Base-by-base conservation (phyloP, 75 land plant genomes). In the Selaginella tamariscina region DNA sequence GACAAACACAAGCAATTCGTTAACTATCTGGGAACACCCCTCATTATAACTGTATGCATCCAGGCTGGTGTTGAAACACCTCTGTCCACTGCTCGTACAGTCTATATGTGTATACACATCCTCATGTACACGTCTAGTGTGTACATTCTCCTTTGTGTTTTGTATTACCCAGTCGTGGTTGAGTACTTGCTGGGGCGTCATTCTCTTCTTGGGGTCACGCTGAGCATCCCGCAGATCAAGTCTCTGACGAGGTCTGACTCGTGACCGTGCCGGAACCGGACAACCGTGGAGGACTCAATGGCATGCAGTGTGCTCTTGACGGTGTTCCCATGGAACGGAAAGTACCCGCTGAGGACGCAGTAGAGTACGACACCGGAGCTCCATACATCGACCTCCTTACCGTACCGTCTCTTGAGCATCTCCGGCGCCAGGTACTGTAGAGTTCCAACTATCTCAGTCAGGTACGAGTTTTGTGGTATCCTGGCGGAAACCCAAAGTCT, bases 291-390 rank as follows among this genome's bases (percentile, higher is more conserved):
- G n/a, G 27, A 5, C 21, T 59, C 62, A n/a, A 59, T 59, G 9
- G 21, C 26, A 23, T 26, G 27, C n/a, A 23, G 5, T 8, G 26
- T 59, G 9, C 8, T 2, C n/a, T 59, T 26, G 21, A 27, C 8
- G 26, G 62, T 59, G 62, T 59, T 26, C 9, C 62, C 62, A 59
- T 59, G 21, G 62, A 59, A 59, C n/a, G 62, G 62, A n/a, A 27
- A 23, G 21, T 59, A 2, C 21, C 62, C 62, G 23, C 62, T 59
- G 27, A 59, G 26, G 8, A 59, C 21, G 5, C 9, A 5, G 26
- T 8, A 59, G 21, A 59, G 5, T 2, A 59, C n/a, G n/a, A 59
- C 62, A n/a, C 62, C 62, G 23, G 62, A 21, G 26, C 62, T 59
- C 62, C 62, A 59, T 2, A 59, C n/a, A n/a, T 59, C 62, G 23